Evolutionary conservation across 495 filamentous ascomycete species (phyloP).

Genomic region (Trichoderma asperelloides): DNA sequence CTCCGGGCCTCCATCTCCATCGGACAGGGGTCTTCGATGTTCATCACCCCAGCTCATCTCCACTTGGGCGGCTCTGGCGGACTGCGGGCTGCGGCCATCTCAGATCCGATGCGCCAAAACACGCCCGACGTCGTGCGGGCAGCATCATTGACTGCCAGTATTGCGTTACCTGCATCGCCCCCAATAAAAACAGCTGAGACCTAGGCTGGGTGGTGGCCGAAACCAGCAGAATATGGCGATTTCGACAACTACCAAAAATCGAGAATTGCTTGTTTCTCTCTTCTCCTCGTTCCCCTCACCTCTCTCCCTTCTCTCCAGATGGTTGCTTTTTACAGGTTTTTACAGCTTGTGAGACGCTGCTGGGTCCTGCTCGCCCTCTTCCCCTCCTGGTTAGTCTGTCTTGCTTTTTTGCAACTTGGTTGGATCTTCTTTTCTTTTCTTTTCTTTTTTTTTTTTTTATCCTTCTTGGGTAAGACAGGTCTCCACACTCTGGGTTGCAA

Average conservation of each 20-base stretch:
- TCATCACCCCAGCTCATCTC: background rate
- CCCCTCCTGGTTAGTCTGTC: background rate
- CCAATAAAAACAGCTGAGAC: background rate
- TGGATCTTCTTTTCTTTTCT: background rate
- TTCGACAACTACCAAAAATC: background rate
- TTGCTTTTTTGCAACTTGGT: background rate
- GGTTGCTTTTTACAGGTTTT: too few species aligned
- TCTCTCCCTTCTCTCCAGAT: background rate
- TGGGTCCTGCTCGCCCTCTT: background rate
- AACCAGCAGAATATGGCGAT: background rate
- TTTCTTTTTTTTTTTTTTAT: too few species aligned
- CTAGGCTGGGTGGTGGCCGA: background rate
- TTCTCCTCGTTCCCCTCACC: background rate
- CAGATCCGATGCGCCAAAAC: conserved; percentile 1
- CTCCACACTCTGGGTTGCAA: background rate
- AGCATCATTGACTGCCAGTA: background rate
- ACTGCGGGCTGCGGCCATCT: conserved; percentile 5
- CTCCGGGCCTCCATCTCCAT: background rate
- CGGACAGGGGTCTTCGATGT: background rate
- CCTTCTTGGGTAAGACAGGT: too few species aligned
- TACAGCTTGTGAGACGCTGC: conserved; percentile 1
- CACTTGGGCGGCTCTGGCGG: background rate
- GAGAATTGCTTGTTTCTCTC: too few species aligned
- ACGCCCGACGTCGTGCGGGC: conserved; percentile 1
- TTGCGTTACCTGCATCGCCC: conserved; percentile 4